Evolutionary conservation across 2,329 filamentous ascomycete genomes (phyloP).

Genomic region (Ophiostoma himal-ulmi): DNA sequence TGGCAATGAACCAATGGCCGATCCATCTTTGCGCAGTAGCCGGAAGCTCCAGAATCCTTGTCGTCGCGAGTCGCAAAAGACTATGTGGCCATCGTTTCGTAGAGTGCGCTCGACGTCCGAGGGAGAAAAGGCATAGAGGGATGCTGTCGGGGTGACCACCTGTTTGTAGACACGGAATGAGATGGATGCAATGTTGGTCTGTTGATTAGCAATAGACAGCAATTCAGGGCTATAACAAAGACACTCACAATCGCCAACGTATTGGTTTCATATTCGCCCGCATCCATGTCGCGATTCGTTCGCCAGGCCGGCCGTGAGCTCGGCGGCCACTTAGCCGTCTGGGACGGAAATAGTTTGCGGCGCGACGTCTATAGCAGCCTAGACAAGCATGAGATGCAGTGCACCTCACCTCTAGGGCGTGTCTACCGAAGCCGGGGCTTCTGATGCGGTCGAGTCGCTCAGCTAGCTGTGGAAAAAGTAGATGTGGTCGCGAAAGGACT

Average conservation of each 20-base stretch:
- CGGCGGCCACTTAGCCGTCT: conserved; percentile 22
- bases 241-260: conserved; percentile 50
- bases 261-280: conserved; percentile 59
- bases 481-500: conserved; percentile 21
- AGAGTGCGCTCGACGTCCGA: conserved; percentile 48
- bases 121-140: conserved; percentile 40
- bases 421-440: neutral
- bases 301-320: conserved; percentile 27
- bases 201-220: neutral
- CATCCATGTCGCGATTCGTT: conserved; percentile 50
- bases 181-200: conserved; percentile 55
- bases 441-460: neutral
- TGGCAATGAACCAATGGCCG: conserved; percentile 26
- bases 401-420: neutral
- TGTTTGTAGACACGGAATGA: conserved; percentile 52
- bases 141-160: conserved; percentile 38
- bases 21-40: conserved; percentile 40
- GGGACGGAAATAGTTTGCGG: conserved; percentile 17
- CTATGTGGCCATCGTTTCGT: conserved; percentile 48
- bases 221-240: neutral
- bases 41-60: conserved; percentile 52
- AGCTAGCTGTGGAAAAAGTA: neutral
- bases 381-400: conserved; percentile 17
- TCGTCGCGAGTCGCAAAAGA: conserved; percentile 46
- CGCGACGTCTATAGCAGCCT: conserved; percentile 14